A percentile compares a stretch with the other conserved stretches of the same genome.
These are phyloP conservation scores for Chaetomidium leptoderma DNA, from an alignment of 495 filamentous ascomycete species.

Conservation along the genomic window DNA sequence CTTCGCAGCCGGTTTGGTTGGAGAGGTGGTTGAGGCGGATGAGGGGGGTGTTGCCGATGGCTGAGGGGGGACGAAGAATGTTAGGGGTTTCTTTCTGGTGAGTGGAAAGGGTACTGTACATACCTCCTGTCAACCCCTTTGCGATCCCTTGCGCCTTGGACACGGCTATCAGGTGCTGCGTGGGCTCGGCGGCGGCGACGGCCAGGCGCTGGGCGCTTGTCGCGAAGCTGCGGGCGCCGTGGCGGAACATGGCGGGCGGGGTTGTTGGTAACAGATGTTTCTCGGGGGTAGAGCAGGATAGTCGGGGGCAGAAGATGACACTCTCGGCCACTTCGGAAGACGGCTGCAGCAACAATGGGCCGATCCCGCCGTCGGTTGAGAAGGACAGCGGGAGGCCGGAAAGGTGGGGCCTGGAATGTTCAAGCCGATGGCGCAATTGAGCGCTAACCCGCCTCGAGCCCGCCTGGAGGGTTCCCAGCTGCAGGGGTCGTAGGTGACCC, in stretches of 20 bases:
- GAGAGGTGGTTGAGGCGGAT: constrained; percentile 87
- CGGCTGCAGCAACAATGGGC: constrained; percentile 1
- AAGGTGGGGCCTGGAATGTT: constrained; percentile 1
- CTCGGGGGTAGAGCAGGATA: not conserved
- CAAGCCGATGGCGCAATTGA: constrained; percentile 25
- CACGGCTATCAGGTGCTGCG: constrained; percentile 45
- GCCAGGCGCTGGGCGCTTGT: constrained; percentile 44
- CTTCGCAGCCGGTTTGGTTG: constrained; percentile 85
- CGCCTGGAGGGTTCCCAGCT: constrained; percentile 19
- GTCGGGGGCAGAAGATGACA: not conserved
- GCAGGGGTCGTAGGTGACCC: constrained; percentile 10
- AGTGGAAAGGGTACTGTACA: not conserved
- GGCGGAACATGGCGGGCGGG: constrained; percentile 46
- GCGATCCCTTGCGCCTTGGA: constrained; percentile 81
- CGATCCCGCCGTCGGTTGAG: constrained; percentile 5
- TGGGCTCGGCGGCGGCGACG: constrained; percentile 29
- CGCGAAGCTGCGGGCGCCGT: constrained; percentile 47
- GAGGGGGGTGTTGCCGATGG: constrained; percentile 94
- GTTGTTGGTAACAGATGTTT: not conserved
- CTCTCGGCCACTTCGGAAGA: not conserved
- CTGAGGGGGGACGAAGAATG: constrained; percentile 30
- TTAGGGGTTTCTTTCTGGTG: not conserved
- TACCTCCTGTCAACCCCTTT: constrained; percentile 84
- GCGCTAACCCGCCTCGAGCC: constrained; percentile 20
- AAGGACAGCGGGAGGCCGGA: not conserved